Evolutionary conservation across 495 filamentous ascomycete species (phyloP), one percentile per base, ranked within the genome.

Genomic region (Emericellopsis terricola): DNA sequence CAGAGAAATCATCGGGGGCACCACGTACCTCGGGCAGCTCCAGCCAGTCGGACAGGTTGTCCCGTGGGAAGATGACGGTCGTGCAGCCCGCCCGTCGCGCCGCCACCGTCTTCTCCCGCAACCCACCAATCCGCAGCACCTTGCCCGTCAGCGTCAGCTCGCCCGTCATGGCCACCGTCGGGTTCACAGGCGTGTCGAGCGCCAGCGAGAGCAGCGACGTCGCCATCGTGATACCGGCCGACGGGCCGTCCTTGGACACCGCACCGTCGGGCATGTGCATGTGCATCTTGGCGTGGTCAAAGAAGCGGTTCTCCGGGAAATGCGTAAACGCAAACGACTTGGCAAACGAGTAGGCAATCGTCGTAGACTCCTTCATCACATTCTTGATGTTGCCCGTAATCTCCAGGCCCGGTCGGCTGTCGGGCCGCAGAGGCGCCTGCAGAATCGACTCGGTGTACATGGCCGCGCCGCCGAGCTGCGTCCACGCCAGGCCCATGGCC

Each of bases 51-150:
- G 77, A 81, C 61, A 75, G 69, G 61, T 96, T 96, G 58, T 96
- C 91, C 29, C 69, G 62, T 30, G 91, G 91, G 65, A 99, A 99
- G 46, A 99, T 76, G 46, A 99, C 74, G 63, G 72, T 94, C 60
- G 77, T 89, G 38, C 84, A 91, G 38, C 91, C 91, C 31, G 91
- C 89, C 37, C 91, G 68, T 41, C 86, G 69, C 32, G 91, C 91
- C 31, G 91, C 91, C 33, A 99, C 89, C n/a, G 89, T 93, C 73
- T 99, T 99, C 68, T 99, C 91, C 37, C 91, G 66, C 45, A 99
- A 58, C 0, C 91, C 91, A 17, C 91, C 91, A 59, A 99, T 99
- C 45, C 91, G 69, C 36, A 99, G 60, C 4, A 99, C 87, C 57
- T 96, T 96, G 19, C 91, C 91, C 15, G 91, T 99, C 33, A 99